A percentile compares a stretch with the other conserved stretches of the same genome.
Conservation (phyloP, 768 basidiomycete species). For the Podaxis sp. region DNA sequence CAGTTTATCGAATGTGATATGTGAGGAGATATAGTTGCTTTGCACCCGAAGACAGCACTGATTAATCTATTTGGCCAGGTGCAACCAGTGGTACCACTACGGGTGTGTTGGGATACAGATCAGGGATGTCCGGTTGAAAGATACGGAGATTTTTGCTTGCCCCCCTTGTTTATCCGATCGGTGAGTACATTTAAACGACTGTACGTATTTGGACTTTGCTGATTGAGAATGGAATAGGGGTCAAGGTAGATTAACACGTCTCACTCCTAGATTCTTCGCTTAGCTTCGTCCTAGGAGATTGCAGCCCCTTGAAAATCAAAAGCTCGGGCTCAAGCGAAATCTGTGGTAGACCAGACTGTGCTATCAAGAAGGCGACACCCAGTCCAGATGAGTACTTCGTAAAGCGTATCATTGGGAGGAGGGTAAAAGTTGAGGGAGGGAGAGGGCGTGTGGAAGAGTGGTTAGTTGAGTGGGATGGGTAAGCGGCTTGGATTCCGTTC, state of each 20-base stretch:
- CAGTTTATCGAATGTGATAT: constrained; percentile 24
- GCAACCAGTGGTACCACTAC: constrained; percentile 44
- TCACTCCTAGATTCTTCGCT: background rate
- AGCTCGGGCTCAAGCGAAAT: background rate
- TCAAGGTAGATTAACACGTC: background rate
- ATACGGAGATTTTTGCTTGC: constrained; percentile 30
- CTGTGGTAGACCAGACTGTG: constrained; percentile 27
- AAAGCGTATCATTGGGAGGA: constrained; percentile 27
- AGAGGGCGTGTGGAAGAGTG: constrained; percentile 16
- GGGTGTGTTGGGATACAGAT: constrained; percentile 37
- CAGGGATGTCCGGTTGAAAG: constrained; percentile 30
- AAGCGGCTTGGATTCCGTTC: constrained; percentile 4
- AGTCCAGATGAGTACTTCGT: constrained; percentile 22
- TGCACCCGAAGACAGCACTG: background rate
- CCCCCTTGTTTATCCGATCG: constrained; percentile 30
- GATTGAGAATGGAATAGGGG: background rate
- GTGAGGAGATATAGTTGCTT: constrained; percentile 14
- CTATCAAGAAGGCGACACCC: constrained; percentile 2
- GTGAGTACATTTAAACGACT: constrained; percentile 18
- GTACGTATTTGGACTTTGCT: background rate
- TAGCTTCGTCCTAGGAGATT: constrained; percentile 1
- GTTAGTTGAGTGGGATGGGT: constrained; percentile 37
- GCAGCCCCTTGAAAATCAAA: background rate
- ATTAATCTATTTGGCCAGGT: constrained; percentile 21
- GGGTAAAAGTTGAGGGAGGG: constrained; percentile 16